Evolutionary conservation across 108 stramenopile genomes (phyloP).

Genomic region (Hondaea fermentalgiana): DNA sequence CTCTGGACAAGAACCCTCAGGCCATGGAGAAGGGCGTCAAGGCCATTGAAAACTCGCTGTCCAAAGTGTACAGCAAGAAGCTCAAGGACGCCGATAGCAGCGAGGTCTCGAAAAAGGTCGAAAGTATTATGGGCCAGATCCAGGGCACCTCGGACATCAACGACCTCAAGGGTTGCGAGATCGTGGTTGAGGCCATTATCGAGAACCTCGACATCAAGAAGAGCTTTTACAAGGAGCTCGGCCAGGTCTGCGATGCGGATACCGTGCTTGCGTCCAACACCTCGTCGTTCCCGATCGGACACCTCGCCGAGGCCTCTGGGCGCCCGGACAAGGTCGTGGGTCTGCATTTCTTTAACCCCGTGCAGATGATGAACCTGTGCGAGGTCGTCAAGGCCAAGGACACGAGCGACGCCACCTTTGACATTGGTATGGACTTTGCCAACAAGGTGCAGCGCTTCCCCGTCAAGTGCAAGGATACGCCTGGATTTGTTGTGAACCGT

Average conservation of each 20-base stretch:
- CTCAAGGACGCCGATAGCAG: constrained; percentile 66
- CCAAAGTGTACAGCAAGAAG: constrained; percentile 37
- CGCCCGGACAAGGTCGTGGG: constrained; percentile 85
- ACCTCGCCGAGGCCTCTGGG: constrained; percentile 79
- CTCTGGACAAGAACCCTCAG: constrained; percentile 31
- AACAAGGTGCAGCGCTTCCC: constrained; percentile 74
- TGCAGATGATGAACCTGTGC: constrained; percentile 89
- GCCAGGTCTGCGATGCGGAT: constrained; percentile 61
- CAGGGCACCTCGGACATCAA: constrained; percentile 68
- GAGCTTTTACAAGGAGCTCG: constrained; percentile 66
- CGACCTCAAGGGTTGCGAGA: constrained; percentile 63
- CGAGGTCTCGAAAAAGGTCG: constrained; percentile 36
- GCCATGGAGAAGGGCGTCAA: constrained; percentile 31
- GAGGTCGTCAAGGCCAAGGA: constrained; percentile 84
- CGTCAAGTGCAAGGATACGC: constrained; percentile 84
- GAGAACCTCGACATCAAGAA: constrained; percentile 86
- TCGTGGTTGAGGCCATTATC: constrained; percentile 88
- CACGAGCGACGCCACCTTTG: constrained; percentile 73
- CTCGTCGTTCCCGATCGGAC: constrained; percentile 68
- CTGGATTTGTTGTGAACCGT: constrained; percentile 98
- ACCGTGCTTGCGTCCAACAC: constrained; percentile 92
- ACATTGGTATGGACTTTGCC: constrained; percentile 64
- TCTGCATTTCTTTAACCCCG: constrained; percentile 99
- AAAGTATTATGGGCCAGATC: constrained; percentile 49
- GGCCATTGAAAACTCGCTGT: constrained; percentile 36